A percentile compares a stretch with the other conserved stretches of the same genome.
These are phyloP conservation scores for Lanmaoa pseudosensibilis DNA, from an alignment of 768 basidiomycete species.

Conservation along the genomic window DNA sequence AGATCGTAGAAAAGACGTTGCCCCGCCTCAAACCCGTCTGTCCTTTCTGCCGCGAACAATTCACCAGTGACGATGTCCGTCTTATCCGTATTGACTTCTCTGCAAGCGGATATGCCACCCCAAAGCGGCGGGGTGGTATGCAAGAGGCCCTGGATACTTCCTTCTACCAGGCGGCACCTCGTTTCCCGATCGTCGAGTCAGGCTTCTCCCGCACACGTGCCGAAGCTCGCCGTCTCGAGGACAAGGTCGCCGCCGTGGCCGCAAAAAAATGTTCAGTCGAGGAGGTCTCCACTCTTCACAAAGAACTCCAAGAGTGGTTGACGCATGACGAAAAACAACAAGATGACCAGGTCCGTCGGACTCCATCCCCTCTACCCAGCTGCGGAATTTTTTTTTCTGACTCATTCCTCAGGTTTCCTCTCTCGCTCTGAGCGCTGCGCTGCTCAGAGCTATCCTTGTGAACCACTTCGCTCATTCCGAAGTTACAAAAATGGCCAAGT, in stretches of 20 bases:
- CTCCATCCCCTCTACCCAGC: conserved; percentile 31
- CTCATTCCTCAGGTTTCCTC: conserved; percentile 51
- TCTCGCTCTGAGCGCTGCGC: conserved; percentile 71
- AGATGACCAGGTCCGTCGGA: conserved; percentile 55
- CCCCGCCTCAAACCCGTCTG: conserved; percentile 70
- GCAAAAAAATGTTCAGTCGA: conserved; percentile 87
- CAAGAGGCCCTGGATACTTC: conserved; percentile 47
- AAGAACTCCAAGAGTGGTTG: conserved; percentile 79
- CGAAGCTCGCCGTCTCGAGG: conserved; percentile 70
- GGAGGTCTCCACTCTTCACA: conserved; percentile 75
- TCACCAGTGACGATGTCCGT: conserved; percentile 64
- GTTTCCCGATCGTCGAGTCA: conserved; percentile 48
- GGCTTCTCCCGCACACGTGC: conserved; percentile 42
- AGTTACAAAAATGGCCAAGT: conserved; percentile 65
- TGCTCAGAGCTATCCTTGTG: conserved; percentile 79
- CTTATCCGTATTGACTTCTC: conserved; percentile 79
- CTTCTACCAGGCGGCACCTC: conserved; percentile 43
- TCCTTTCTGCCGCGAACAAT: conserved; percentile 82
- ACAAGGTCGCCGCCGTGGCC: conserved; percentile 75
- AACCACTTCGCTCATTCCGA: conserved; percentile 83
- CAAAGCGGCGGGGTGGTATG: conserved; percentile 51
- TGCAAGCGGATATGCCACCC: conserved; percentile 67
- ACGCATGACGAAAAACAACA: conserved; percentile 52
- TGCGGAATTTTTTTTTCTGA: conserved; percentile 3
- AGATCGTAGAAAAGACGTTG: conserved; percentile 78